Evolutionary conservation across 1,284 basidiomycete genomes (phyloP), one percentile per base, ranked within the genome.

Genomic region (Tylopilus orsonianus): DNA sequence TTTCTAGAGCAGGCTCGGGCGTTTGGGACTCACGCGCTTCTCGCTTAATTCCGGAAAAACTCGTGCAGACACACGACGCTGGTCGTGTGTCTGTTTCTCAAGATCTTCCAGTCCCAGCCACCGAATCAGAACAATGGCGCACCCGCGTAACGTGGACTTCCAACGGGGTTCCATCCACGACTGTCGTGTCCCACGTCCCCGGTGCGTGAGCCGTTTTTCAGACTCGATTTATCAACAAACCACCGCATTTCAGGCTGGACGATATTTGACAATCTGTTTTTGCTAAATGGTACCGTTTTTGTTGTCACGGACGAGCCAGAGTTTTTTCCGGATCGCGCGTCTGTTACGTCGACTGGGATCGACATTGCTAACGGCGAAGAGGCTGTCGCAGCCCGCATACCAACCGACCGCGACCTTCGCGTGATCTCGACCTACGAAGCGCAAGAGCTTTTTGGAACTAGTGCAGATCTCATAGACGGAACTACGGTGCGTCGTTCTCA

Each of bases 201-300:
- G 85, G 84, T 82, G 46, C 16, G 62, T 37, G 5, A 0, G 20
- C 5, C 2, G 10, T 24, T 32, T 27, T 4, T 1, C 7, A 2
- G 23, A 6, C 13, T 14, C 2, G 8, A 34, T 19, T 34, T 29
- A 24, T 10, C 37, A 20, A 42, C 20, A 16, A 57, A 16, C 1
- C 29, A 2, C 22, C 24, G n/a, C 26, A 22, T 33, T 5, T 41
- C 54, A 88, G 90, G 90, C 30, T 93, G 90, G 90, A 90, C 90
- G 1, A 79, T 92, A 44, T 84, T 91, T 50, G 88, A 93, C 65
- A 79, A 78, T 49, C 71, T 94, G 10, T 92, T 89, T 61, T 65
- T 90, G 50, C 72, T 79, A 57, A 88, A 90, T 56, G 89, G 89
- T 34, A 81, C 83, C n/a, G 71, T 90, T 20, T 91, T 83, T 60